A percentile compares a stretch with the other conserved stretches of the same genome.
Evolutionary conservation across 148 eudicot genomes (phyloP).

Genomic region (Persicaria tinctoria): DNA sequence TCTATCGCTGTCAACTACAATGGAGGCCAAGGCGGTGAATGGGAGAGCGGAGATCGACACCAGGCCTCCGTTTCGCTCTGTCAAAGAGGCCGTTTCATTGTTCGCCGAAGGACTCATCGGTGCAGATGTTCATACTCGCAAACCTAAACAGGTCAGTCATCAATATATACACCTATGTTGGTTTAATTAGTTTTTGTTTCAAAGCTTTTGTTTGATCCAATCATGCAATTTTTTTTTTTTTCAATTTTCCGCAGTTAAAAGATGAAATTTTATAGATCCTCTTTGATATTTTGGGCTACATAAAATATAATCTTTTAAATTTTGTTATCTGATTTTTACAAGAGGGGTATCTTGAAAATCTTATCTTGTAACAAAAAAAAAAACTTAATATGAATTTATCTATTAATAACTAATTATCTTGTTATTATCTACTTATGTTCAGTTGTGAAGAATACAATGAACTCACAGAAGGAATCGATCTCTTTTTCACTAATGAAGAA

Average conservation of each 20-base stretch:
- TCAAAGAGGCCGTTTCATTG: slow-evolving; percentile 11
- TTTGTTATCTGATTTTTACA: neutral
- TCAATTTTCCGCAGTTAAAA: neutral
- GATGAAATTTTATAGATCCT: neutral
- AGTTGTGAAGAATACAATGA: too few species aligned
- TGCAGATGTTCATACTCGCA: neutral
- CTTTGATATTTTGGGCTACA: neutral
- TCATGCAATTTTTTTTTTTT: neutral
- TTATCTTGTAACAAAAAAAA: neutral
- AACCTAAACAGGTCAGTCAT: slow-evolving; percentile 7
- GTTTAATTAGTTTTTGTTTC: too few species aligned
- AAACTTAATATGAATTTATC: too few species aligned
- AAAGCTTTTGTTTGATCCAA: too few species aligned
- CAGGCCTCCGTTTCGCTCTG: slow-evolving; percentile 12
- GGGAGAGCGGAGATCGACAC: slow-evolving; percentile 14
- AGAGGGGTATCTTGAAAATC: neutral
- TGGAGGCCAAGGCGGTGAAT: neutral
- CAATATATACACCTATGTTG: too few species aligned
- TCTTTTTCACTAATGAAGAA: neutral
- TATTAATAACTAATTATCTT: too few species aligned
- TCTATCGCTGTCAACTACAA: neutral
- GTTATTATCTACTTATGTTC: too few species aligned
- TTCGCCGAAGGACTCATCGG: neutral
- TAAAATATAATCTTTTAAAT: neutral
- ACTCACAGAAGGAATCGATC: neutral